Conservation (phyloP, 1,284 basidiomycete genomes). For the Caloboletus firmus region DNA sequence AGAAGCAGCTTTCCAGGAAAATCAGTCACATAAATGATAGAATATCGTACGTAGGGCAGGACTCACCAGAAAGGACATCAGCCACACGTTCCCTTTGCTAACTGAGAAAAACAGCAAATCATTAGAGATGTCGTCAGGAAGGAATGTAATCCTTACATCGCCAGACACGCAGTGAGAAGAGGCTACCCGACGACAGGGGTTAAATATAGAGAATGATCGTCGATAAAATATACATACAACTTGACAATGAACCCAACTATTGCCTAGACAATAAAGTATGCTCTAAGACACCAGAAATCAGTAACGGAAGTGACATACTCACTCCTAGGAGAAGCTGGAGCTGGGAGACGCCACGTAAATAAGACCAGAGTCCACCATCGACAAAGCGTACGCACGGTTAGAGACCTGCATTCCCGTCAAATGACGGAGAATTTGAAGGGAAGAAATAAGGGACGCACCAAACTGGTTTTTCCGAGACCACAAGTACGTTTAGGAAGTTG, state of each 20-base stretch:
- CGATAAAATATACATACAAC: conserved; percentile 41
- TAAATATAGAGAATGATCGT: background rate
- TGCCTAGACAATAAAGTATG: conserved; percentile 39
- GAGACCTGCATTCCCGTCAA: conserved; percentile 22
- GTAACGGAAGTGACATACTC: conserved; percentile 29
- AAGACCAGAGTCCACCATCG: background rate
- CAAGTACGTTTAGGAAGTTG: conserved; percentile 45
- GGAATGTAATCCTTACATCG: conserved; percentile 49
- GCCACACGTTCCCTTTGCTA: conserved; percentile 54
- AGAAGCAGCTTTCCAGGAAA: conserved; percentile 42
- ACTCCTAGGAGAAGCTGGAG: conserved; percentile 59
- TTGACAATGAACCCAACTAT: conserved; percentile 62
- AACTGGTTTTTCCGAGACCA: conserved; percentile 43
- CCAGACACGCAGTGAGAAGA: conserved; percentile 67
- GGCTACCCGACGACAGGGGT: conserved; percentile 38
- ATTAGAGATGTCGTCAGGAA: background rate
- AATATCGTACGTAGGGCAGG: background rate
- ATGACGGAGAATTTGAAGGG: background rate
- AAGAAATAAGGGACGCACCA: conserved; percentile 43
- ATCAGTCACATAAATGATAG: conserved; percentile 1
- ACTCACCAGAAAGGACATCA: conserved; percentile 58
- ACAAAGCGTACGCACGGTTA: conserved; percentile 21
- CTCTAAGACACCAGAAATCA: conserved; percentile 5
- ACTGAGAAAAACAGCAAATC: conserved; percentile 43
- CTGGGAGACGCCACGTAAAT: conserved; percentile 33